Evolutionary conservation across 305 asterid genomes (phyloP), one percentile per base, ranked within the genome.

Genomic region (Galium porrigens): DNA sequence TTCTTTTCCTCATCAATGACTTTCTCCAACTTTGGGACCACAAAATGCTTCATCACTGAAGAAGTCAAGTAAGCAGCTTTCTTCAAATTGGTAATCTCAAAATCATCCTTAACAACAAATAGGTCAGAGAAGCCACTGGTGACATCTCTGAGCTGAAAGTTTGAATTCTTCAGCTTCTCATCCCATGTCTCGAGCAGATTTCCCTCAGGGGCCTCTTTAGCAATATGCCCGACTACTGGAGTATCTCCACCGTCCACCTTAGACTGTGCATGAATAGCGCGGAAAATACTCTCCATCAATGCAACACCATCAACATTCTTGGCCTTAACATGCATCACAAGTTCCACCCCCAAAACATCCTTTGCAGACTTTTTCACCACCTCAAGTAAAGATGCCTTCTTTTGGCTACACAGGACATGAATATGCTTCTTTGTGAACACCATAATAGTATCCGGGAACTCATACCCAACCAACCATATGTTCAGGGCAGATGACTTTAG

Each of bases 401-500:
- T 88, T 72, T 79, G 90, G 78, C 86, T 85, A 73, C 95, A 84
- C 32, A 86, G 68, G 63, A 84, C 83, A 78, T 86, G 81, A 32
- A 86, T 80, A 34, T 82, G 79, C 63, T 80, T 80, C 51, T 75
- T 76, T 32, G 76, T 76, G 11, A 88, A 86, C 49, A 85, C 88
- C 87, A 86, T 86, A 37, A 88, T 78, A 7, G 95, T 88, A 64
- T 88, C 94, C 0, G 95, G 88, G 63, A 88, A 88, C 68, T 86
- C 96, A 69, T 86, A 86, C 44, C 89, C 96, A 65, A 88, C 79
- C 74, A 88, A 72, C 96, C 95, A 88, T 46, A 84, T 79, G 67
- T 83, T 80, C 65, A 86, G 61, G 15, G 89, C 83, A n/a, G 94
- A 88, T 48, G 96, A 86, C 63, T 86, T 88, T 42, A 75, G 65